These are phyloP conservation scores for Lojkania enalia DNA, from an alignment of 2,329 filamentous ascomycete species.

Conservation along the genomic window DNA sequence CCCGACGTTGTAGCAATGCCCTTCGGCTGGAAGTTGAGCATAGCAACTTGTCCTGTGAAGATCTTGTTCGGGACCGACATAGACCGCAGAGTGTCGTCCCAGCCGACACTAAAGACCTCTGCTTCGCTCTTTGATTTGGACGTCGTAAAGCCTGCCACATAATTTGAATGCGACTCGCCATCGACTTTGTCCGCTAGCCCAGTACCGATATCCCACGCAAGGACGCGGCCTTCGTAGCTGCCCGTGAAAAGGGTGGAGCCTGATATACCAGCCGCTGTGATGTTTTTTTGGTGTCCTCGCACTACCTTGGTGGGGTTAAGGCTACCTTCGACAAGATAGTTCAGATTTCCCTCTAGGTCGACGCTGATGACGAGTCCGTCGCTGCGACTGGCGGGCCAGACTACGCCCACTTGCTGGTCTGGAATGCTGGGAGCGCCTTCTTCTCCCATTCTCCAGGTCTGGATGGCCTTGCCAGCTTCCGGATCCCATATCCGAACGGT, in stretches of 20 bases:
- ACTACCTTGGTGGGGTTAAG: slow-evolving; percentile 71
- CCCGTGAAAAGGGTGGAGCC: slow-evolving; percentile 78
- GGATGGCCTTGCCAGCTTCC: slow-evolving; percentile 73
- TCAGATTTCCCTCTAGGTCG: slow-evolving; percentile 85
- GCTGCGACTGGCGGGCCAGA: slow-evolving; percentile 78
- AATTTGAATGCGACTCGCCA: slow-evolving; percentile 82
- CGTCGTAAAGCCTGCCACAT: slow-evolving; percentile 75
- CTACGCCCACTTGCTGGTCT: slow-evolving; percentile 92
- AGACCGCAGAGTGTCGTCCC: slow-evolving; percentile 88
- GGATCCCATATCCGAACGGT: slow-evolving; percentile 94
- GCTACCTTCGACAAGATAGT: slow-evolving; percentile 78
- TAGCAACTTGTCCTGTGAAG: slow-evolving; percentile 69
- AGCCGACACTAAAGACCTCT: slow-evolving; percentile 81
- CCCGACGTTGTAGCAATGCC: slow-evolving; percentile 64
- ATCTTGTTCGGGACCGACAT: slow-evolving; percentile 74
- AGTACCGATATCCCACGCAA: slow-evolving; percentile 75
- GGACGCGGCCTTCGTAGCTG: slow-evolving; percentile 87
- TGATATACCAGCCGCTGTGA: slow-evolving; percentile 72
- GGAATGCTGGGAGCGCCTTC: slow-evolving; percentile 71
- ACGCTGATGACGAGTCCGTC: slow-evolving; percentile 90
- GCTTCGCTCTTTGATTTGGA: slow-evolving; percentile 37
- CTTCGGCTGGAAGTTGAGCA: slow-evolving; percentile 80
- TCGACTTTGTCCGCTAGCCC: slow-evolving; percentile 73
- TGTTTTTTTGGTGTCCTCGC: slow-evolving; percentile 87
- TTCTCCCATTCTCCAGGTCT: slow-evolving; percentile 83